A percentile compares a stretch with the other conserved stretches of the same genome.
Evolutionary conservation across 805 yeast species (phyloP).

Genomic region (Candida insectorum): DNA sequence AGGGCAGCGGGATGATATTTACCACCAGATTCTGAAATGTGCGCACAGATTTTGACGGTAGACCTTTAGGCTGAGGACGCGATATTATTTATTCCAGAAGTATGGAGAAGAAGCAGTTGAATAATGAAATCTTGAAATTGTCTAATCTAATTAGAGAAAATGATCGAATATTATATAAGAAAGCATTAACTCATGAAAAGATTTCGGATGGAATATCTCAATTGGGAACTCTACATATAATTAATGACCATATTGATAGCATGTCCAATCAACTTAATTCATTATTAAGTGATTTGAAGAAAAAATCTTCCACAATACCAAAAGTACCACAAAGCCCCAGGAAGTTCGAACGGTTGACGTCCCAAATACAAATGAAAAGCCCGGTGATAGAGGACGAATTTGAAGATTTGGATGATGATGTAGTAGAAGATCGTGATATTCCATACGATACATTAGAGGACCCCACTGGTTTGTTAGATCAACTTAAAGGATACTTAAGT

Average conservation of each 20-base stretch:
- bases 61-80: too few species aligned
- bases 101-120: neutral
- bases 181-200: constrained; percentile 2
- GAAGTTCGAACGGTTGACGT: neutral
- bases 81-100: too few species aligned
- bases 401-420: neutral
- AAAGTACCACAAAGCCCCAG: too few species aligned
- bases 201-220: neutral
- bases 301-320: neutral
- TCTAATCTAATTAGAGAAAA: constrained; percentile 1
- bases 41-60: too few species aligned
- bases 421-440: constrained; percentile 1
- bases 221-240: neutral
- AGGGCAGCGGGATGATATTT: constrained; percentile 1
- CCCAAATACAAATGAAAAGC: neutral
- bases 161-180: constrained; percentile 1
- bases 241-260: neutral
- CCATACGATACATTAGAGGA: constrained; percentile 3
- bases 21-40: neutral
- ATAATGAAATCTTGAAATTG: neutral
- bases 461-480: constrained; percentile 13
- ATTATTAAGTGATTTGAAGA: constrained; percentile 1
- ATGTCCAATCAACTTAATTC: constrained; percentile 2
- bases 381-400: neutral
- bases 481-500: constrained; percentile 13